These are phyloP conservation scores for Oryza glumipatula DNA, from an alignment of 176 grass and related monocot genomes.

Conservation along the genomic window DNA sequence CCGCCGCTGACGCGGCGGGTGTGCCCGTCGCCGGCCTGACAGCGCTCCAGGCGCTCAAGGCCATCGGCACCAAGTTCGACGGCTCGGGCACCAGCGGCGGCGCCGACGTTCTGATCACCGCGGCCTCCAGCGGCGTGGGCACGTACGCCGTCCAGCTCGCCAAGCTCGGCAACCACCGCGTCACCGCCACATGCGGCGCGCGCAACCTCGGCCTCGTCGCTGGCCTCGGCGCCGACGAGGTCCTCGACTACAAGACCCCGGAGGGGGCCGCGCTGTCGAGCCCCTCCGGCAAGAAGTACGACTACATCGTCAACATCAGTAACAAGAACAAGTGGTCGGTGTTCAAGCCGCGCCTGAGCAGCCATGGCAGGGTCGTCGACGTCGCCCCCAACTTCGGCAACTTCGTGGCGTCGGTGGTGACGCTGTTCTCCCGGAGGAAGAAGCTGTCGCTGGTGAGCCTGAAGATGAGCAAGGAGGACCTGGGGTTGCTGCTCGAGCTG, in stretches of 20 bases:
- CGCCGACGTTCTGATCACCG: conserved; percentile 49
- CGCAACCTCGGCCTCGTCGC: conserved; percentile 49
- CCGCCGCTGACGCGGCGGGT: conserved; percentile 39
- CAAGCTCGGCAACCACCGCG: conserved; percentile 44
- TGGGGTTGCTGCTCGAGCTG: conserved; percentile 20
- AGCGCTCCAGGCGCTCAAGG: conserved; percentile 41
- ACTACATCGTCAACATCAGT: conserved; percentile 11
- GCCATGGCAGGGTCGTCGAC: not conserved
- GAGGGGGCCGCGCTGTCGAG: conserved; percentile 42
- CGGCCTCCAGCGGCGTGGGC: conserved; percentile 52
- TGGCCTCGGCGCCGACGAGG: conserved; percentile 57
- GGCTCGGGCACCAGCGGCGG: conserved; percentile 1
- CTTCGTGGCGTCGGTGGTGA: not conserved
- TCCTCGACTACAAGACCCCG: conserved; percentile 51
- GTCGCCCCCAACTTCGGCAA: not conserved
- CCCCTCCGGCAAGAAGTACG: conserved; percentile 53
- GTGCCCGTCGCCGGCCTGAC: conserved; percentile 41
- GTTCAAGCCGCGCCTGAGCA: not conserved
- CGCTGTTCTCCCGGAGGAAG: not conserved
- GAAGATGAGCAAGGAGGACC: not conserved
- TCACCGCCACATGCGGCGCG: conserved; percentile 58
- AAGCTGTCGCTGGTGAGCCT: not conserved
- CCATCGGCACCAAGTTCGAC: conserved; percentile 45
- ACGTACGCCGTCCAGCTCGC: conserved; percentile 57
- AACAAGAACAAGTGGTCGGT: not conserved